Conservation (phyloP, 495 filamentous ascomycete genomes). For the Penicillium manginii region DNA sequence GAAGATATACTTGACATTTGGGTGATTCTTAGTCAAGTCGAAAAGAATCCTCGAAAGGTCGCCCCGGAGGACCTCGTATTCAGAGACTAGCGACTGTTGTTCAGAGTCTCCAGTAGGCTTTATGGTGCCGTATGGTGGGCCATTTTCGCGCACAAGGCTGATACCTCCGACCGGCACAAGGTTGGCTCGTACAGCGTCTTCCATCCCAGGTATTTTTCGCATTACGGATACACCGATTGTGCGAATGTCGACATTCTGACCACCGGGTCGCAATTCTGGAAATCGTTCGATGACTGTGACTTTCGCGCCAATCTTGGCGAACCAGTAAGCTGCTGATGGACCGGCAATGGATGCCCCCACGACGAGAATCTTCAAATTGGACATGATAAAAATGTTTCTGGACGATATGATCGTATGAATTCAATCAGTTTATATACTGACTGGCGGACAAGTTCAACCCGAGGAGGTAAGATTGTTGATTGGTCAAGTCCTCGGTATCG, state of each 20-base stretch:
- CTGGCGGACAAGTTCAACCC: not conserved
- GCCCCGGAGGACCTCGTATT: conserved; percentile 61
- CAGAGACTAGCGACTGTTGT: conserved; percentile 50
- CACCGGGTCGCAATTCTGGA: conserved; percentile 43
- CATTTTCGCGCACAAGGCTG: conserved; percentile 43
- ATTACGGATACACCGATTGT: conserved; percentile 52
- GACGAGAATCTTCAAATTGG: conserved; percentile 34
- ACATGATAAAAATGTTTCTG: not conserved
- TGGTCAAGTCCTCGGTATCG: not conserved
- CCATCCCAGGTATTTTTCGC: conserved; percentile 53
- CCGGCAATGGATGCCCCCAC: conserved; percentile 44
- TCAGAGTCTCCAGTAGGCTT: conserved; percentile 44
- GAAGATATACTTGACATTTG: conserved; percentile 50
- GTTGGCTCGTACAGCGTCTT: conserved; percentile 43
- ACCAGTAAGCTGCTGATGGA: conserved; percentile 45
- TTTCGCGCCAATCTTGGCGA: conserved; percentile 49
- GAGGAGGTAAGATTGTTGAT: too few species aligned
- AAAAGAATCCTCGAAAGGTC: conserved; percentile 52
- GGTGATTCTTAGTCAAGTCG: conserved; percentile 43
- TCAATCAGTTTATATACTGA: not conserved
- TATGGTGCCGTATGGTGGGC: conserved; percentile 41
- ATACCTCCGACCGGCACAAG: conserved; percentile 32
- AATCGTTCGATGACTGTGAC: conserved; percentile 59
- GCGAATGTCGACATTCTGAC: conserved; percentile 59
- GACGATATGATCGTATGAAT: too few species aligned